A percentile compares a stretch with the other conserved stretches of the same genome.
Conservation (phyloP, 495 filamentous ascomycete genomes). For the Aspergillus ostianus region DNA sequence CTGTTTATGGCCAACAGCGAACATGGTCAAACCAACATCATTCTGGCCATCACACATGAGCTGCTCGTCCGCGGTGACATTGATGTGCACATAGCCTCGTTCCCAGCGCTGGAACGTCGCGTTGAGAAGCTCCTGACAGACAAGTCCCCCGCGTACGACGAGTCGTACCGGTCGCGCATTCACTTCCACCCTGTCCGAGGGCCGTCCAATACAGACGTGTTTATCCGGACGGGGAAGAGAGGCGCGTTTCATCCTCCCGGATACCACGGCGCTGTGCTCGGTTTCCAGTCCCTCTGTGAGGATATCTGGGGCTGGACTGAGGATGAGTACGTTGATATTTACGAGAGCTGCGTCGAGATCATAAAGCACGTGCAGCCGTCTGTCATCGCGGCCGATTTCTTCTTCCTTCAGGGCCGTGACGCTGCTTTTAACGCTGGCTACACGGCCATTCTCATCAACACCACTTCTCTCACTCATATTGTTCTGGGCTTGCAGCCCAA, state of each 20-base stretch:
- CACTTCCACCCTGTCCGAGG: conserved; percentile 46
- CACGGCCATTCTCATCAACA: conserved; percentile 33
- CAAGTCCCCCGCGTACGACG: conserved; percentile 22
- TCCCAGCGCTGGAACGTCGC: conserved; percentile 32
- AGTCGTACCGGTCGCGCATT: conserved; percentile 24
- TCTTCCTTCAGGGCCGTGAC: conserved; percentile 49
- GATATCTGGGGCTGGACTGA: conserved; percentile 44
- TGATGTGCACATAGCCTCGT: conserved; percentile 54
- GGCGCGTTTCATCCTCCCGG: conserved; percentile 39
- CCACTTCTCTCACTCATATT: conserved; percentile 38
- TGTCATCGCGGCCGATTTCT: conserved; percentile 49
- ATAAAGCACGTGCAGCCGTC: conserved; percentile 38
- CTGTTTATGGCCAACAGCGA: conserved; percentile 57
- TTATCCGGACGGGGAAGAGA: conserved; percentile 34
- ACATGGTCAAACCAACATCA: conserved; percentile 55
- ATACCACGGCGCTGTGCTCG: conserved; percentile 32
- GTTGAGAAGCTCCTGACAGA: conserved; percentile 32
- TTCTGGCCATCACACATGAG: conserved; percentile 51
- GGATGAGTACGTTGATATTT: conserved; percentile 48
- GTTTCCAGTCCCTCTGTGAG: conserved; percentile 36
- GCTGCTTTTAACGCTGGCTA: conserved; percentile 36
- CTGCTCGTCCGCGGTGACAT: conserved; percentile 44
- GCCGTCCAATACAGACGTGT: conserved; percentile 40
- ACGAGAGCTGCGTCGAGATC: conserved; percentile 43
- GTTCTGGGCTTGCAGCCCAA: conserved; percentile 39